Percentiles rank a stretch among this genome's conserved stretches.
These are phyloP conservation scores for Schizosaccharomyces pombe DNA, from an alignment of 805 yeast genomes.

Conservation along the genomic window ASM294v3 CU329670.1:2469001-2469500, in stretches of 20 bases:
- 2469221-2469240: too few relatives aligned
- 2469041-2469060: slow-evolving; percentile 7
- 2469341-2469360: slow-evolving; percentile 23
- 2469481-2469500: slow-evolving; percentile 14
- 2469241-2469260: neutral
- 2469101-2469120: slow-evolving; percentile 10
- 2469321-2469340: slow-evolving; percentile 13
- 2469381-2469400: slow-evolving; percentile 17
- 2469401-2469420: slow-evolving; percentile 29
- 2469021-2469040: slow-evolving; percentile 11
- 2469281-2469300: neutral
- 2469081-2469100: slow-evolving; percentile 10
- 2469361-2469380: slow-evolving; percentile 18
- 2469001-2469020: slow-evolving; percentile 5
- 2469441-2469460: slow-evolving; percentile 43
- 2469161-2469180: slow-evolving; percentile 2
- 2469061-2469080: slow-evolving; percentile 10
- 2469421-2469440: slow-evolving; percentile 36
- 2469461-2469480: slow-evolving; percentile 39
- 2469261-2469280: neutral
- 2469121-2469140: slow-evolving; percentile 4
- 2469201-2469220: neutral
- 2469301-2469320: neutral
- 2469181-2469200: slow-evolving; percentile 2
- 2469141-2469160: slow-evolving; percentile 5